These are phyloP conservation scores for Colletotrichum incanum DNA, from an alignment of 2,329 filamentous ascomycete species.

Conservation along the genomic window DNA sequence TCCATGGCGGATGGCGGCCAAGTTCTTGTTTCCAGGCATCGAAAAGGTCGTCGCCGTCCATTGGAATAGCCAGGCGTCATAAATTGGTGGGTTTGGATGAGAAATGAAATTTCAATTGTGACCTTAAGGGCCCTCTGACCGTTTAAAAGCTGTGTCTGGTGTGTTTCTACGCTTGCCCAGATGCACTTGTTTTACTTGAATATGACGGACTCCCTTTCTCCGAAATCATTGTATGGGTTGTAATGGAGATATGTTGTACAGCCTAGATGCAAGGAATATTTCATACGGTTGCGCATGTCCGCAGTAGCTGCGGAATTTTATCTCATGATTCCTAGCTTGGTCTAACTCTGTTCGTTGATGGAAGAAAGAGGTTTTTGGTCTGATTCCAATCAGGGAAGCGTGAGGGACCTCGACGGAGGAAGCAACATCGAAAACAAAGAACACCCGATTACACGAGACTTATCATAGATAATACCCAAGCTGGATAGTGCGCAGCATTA, in stretches of 20 bases:
- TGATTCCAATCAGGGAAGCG: not conserved
- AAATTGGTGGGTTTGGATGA: not conserved
- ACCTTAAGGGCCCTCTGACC: not conserved
- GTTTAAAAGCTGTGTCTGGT: not conserved
- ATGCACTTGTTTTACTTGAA: not conserved
- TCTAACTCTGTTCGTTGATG: not conserved
- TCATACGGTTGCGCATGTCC: not conserved
- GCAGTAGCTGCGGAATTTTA: not conserved
- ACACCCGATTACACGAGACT: not conserved
- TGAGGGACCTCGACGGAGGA: too few relatives aligned
- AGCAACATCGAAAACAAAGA: not conserved
- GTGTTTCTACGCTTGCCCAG: not conserved
- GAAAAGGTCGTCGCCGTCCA: not conserved
- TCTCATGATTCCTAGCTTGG: not conserved
- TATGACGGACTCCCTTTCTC: not conserved
- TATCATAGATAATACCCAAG: rapidly evolving
- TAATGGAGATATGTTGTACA: not conserved
- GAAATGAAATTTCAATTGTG: not conserved
- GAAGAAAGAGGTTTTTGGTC: not conserved
- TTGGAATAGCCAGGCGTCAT: not conserved
- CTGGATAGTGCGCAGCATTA: too few relatives aligned
- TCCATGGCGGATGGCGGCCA: not conserved
- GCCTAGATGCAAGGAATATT: not conserved
- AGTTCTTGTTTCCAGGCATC: not conserved
- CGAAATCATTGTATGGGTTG: not conserved